Evolutionary conservation across 371 early-diverging fungal genomes (phyloP).

Genomic region (Mortierella sp.): DNA sequence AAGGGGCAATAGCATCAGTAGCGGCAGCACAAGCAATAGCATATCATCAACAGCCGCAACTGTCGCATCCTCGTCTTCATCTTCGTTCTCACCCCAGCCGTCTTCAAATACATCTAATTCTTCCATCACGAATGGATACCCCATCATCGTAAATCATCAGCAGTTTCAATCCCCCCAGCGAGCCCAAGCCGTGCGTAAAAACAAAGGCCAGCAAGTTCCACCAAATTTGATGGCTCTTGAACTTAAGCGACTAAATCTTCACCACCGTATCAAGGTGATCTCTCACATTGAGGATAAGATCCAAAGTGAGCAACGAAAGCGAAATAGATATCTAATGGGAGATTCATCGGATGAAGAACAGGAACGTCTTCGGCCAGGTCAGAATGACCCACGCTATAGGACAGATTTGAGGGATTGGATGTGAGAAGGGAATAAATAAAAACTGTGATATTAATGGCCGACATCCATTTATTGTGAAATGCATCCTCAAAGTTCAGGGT

Average conservation of each 20-base stretch:
- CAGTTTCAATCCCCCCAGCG: not conserved
- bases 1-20: not conserved
- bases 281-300: conserved; percentile 31
- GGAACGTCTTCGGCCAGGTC: conserved; percentile 9
- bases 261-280: conserved; percentile 36
- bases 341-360: conserved; percentile 39
- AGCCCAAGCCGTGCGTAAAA: not conserved
- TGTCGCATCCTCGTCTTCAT: not conserved
- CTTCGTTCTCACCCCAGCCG: not conserved
- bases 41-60: conserved; percentile 2
- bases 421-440: not conserved
- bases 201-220: not conserved
- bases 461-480: too few relatives aligned
- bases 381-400: conserved; percentile 29
- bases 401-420: conserved; percentile 6
- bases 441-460: not conserved
- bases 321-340: conserved; percentile 10
- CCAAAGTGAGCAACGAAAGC: conserved; percentile 13
- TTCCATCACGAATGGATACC: not conserved
- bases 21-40: not conserved
- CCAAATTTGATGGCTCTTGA: conserved; percentile 18
- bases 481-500: too few relatives aligned
- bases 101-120: not conserved
- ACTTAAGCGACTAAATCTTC: conserved; percentile 26
- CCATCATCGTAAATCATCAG: not conserved